A percentile compares a stretch with the other conserved stretches of the same genome.
Conservation (phyloP, 495 filamentous ascomycete species). For the Hyphodiscus hymeniophilus region DNA sequence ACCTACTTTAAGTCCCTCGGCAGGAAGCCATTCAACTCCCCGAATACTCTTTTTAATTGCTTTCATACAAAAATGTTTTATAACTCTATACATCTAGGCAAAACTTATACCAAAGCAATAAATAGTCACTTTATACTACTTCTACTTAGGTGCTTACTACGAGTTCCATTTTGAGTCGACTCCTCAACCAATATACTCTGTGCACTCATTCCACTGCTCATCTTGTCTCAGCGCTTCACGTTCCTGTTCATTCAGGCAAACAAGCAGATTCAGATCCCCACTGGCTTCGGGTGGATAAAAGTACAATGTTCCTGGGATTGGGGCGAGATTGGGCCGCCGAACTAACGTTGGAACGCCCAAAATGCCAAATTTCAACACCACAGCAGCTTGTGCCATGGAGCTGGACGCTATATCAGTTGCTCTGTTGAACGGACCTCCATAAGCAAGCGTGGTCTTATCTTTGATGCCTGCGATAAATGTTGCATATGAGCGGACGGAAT, state of each 20-base stretch:
- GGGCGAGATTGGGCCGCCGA: conserved; percentile 23
- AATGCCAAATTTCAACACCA: conserved; percentile 22
- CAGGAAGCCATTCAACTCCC: too few relatives aligned
- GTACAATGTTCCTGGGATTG: conserved; percentile 11
- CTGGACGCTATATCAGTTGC: conserved; percentile 28
- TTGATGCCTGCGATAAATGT: conserved; percentile 28
- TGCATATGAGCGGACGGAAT: conserved; percentile 31
- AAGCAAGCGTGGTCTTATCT: conserved; percentile 31
- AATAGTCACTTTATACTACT: too few relatives aligned
- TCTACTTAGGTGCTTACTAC: too few relatives aligned
- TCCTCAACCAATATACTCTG: background rate
- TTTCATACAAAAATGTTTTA: too few relatives aligned
- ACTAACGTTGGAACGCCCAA: conserved; percentile 23
- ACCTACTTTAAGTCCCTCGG: too few relatives aligned
- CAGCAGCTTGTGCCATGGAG: conserved; percentile 20
- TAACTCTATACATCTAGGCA: too few relatives aligned
- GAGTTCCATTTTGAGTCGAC: too few relatives aligned
- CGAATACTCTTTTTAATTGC: too few relatives aligned
- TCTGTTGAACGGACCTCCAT: conserved; percentile 26
- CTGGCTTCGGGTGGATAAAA: background rate
- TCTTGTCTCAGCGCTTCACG: background rate
- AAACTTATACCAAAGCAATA: too few relatives aligned
- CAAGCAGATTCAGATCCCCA: conserved; percentile 1
- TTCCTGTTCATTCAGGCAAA: conserved; percentile 4
- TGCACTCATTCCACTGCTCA: background rate